Conservation (phyloP, 192 early-diverging fungal genomes). For the Coemansia sp. region DNA sequence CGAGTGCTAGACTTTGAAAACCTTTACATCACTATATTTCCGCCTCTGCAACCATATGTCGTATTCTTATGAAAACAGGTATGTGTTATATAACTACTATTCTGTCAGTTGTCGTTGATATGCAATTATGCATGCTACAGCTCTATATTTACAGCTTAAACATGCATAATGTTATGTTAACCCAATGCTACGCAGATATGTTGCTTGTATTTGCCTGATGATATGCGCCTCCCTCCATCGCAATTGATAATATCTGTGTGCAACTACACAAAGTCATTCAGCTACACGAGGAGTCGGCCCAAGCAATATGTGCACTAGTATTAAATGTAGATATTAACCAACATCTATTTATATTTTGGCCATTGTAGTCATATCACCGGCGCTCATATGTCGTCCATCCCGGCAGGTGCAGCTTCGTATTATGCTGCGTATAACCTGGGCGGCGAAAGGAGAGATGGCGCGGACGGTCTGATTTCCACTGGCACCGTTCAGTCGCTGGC, state of each 20-base stretch:
- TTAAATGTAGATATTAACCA: conserved; percentile 6
- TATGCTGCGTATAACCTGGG: conserved; percentile 38
- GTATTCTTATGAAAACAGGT: conserved; percentile 51
- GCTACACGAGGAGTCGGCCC: not conserved
- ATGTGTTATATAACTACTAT: conserved; percentile 7
- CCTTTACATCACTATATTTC: not conserved
- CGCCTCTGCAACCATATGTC: conserved; percentile 28
- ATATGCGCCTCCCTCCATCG: not conserved
- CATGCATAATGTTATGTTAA: not conserved
- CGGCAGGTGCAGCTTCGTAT: conserved; percentile 38
- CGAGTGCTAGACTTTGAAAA: not conserved
- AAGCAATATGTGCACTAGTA: conserved; percentile 2
- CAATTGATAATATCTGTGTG: not conserved
- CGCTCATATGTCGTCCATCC: conserved; percentile 43
- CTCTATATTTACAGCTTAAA: not conserved
- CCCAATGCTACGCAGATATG: not conserved
- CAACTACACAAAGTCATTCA: not conserved
- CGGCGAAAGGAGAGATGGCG: conserved; percentile 29
- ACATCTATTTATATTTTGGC: not conserved
- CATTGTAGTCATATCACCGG: conserved; percentile 46
- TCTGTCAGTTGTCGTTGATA: not conserved
- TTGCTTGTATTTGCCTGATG: not conserved
- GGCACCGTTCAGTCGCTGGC: conserved; percentile 20
- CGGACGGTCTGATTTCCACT: conserved; percentile 17
- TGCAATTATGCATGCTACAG: conserved; percentile 3